These are phyloP conservation scores for Termitomyces heimii DNA, from an alignment of 768 basidiomycete species.

Conservation along the genomic window DNA sequence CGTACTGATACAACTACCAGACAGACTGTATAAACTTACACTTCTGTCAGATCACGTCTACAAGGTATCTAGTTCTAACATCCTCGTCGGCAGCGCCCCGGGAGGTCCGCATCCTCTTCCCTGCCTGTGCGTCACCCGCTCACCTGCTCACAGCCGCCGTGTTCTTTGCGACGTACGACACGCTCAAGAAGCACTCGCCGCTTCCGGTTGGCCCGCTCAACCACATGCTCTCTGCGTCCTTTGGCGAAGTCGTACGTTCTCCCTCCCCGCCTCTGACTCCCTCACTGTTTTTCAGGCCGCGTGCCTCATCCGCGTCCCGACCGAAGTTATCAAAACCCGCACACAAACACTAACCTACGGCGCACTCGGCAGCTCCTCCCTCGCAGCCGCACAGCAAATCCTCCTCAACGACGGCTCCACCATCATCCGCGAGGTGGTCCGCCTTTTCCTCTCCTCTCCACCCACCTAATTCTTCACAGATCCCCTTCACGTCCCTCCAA, in stretches of 20 bases:
- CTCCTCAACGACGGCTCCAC: slow-evolving; percentile 68
- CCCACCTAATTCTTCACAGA: no score
- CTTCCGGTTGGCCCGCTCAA: slow-evolving; percentile 57
- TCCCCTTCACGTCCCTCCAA: slow-evolving; percentile 94
- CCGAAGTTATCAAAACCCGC: slow-evolving; percentile 93
- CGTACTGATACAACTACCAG: no score
- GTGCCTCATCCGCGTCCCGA: slow-evolving; percentile 90
- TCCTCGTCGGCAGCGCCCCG: slow-evolving; percentile 91
- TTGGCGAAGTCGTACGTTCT: slow-evolving; percentile 49
- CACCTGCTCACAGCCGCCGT: slow-evolving; percentile 54
- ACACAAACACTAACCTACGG: slow-evolving; percentile 81
- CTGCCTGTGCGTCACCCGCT: no score
- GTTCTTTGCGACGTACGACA: slow-evolving; percentile 95
- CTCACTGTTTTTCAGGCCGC: slow-evolving; percentile 49
- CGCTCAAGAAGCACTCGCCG: slow-evolving; percentile 73
- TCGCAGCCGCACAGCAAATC: slow-evolving; percentile 51
- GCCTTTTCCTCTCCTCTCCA: no score
- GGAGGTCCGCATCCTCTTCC: slow-evolving; percentile 54
- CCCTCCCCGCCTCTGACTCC: slow-evolving; percentile 9
- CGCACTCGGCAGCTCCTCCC: slow-evolving; percentile 47
- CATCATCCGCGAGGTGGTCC: slow-evolving; percentile 47
- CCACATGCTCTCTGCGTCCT: slow-evolving; percentile 51
- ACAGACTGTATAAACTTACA: no score
- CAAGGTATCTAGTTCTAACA: no score
- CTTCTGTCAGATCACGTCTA: no score